These are phyloP conservation scores for Tanacetum coccineum DNA, from an alignment of 129 eudicot genomes.

Conservation along the genomic window DNA sequence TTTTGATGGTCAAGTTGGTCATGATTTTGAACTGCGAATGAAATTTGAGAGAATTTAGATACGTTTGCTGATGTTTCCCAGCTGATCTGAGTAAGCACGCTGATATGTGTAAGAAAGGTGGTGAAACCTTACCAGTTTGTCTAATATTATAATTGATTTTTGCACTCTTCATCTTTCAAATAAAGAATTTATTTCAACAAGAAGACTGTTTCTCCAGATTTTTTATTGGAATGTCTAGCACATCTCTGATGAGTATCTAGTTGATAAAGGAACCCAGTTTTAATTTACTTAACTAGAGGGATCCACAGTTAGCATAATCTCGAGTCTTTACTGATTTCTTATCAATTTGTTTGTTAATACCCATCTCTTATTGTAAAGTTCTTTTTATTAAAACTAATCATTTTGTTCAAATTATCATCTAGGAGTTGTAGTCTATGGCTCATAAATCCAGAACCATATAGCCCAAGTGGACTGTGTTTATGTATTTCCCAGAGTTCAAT, in stretches of 20 bases:
- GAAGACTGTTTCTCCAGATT: slow-evolving; percentile 5
- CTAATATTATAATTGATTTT: background rate
- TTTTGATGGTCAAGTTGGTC: too few relatives aligned
- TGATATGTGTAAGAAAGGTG: background rate
- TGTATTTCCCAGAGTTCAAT: background rate
- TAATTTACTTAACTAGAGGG: background rate
- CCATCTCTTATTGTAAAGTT: background rate
- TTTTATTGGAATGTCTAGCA: slow-evolving; percentile 3
- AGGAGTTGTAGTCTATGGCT: slow-evolving; percentile 20
- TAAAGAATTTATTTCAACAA: background rate
- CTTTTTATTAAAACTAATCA: background rate
- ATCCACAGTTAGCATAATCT: background rate
- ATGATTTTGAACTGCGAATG: too few relatives aligned
- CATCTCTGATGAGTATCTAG: slow-evolving; percentile 1
- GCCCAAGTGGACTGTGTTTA: background rate
- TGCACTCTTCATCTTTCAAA: background rate
- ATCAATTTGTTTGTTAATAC: background rate
- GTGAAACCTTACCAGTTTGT: background rate
- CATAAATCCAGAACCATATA: background rate
- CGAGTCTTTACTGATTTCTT: background rate
- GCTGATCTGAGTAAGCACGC: background rate
- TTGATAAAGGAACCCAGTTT: background rate
- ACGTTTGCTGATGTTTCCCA: background rate
- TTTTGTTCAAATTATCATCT: slow-evolving; percentile 2
- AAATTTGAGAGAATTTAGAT: too few relatives aligned